Evolutionary conservation across 1,284 basidiomycete species (phyloP), one percentile per base, ranked within the genome.

Genomic region (Cryptococcus hybrid): DNA sequence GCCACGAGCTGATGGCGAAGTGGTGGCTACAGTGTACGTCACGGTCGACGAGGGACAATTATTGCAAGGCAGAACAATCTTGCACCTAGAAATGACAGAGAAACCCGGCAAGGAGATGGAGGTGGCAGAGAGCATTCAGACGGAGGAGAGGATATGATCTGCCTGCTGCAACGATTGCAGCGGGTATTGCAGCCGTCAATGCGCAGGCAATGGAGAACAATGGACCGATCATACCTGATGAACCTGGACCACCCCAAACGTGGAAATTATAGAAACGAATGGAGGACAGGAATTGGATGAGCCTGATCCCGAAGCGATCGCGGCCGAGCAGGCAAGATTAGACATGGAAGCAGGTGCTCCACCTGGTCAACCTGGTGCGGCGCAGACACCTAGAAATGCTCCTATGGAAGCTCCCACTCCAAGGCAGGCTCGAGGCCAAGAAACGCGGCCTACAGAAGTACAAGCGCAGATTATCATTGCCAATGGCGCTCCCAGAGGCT

Each of bases 391-490:
- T 2, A 65, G 66, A 5, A 65, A 65, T 11, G 51, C 66, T 1
- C 59, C 66, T 1, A 61, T 56, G 5, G 65, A 69, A 35, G 59
- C 57, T 9, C 51, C 61, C 0, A 61, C 63, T 38, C 61, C 64
- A 36, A 55, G 52, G 13, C 63, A 66, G 51, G 55, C 60, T 12
- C 60, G 57, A 7, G 59, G 57, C 39, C 46, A 58, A 4, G 58
- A 50, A 1, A 45, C 52, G 11, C 49, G 52, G 1, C 49, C 57
- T 5, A 52, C 57, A 3, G 56, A 59, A 2, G 64, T 63, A 15
- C 62, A 65, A 42, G 68, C 72, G 0, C 71, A 73, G 52, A 75
- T 76, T 56, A 77, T 78, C 65, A 78, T 77, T 36, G 77, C 77
- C 11, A 77, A 77, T 47, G 73, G 75, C 24, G 77, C 77, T 3